Base-by-base conservation (phyloP, 2,329 filamentous ascomycete genomes). In the Penicillium sclerotigenum region DNA sequence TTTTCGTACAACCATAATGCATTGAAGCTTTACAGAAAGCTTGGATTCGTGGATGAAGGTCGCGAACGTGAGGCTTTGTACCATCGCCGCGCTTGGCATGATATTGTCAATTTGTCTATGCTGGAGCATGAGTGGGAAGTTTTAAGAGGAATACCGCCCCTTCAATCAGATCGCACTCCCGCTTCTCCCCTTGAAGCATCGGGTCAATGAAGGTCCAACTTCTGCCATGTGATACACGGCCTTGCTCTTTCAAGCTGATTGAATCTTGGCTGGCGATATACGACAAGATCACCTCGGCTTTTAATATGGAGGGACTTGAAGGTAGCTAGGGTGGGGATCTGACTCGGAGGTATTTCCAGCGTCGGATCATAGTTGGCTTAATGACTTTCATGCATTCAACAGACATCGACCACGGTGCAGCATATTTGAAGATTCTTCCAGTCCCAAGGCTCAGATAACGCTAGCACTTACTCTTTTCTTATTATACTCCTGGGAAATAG, bases 11-110 rank as follows among this genome's bases (percentile, higher is more conserved):
- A 60, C 16, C 16, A 13, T 0, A 43, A 42, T 18, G 59, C 59
- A 1, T 24, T 57, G 28, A 43, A 41, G 18, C 46, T 62, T 34
- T 61, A 62, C 38, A 40, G 47, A 14, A 56, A 54, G 22, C 37
- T 61, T 29, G 60, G 60, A 0, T 62, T 62, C 43, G 45, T 43
- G 34, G 36, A 59, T 7, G 60, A 62, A 37, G 60, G 60, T 14
- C 52, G 60, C 4, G 46, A 57, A 14, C 52, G 60, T 18, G 60
- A 62, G 47, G 47, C 59, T 2, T 1, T 61, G 2, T 52, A 45
- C 22, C 40, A 55, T 47, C 26, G 43, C 26, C 52, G 60, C 2
- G 42, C 6, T 10, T 62, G 60, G 60, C 51, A 62, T 53, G 60
- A 62, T 43, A 1, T 54, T 54, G 14, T 59, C 7, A 37, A 4